These are phyloP conservation scores for Diversispora epigaea DNA, from an alignment of 192 early-diverging fungal species.

Conservation along the genomic window DNA sequence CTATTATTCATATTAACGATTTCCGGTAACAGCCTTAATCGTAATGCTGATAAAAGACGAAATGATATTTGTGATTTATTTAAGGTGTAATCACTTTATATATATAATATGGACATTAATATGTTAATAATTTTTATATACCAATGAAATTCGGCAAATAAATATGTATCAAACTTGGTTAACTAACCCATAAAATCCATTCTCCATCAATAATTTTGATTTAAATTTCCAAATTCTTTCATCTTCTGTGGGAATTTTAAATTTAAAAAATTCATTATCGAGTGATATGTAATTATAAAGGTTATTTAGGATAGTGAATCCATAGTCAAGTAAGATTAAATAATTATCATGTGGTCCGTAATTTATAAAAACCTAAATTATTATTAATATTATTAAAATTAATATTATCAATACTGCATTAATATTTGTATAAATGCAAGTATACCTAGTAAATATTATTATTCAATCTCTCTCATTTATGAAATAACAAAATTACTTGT, in stretches of 20 bases:
- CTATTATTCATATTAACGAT: neutral
- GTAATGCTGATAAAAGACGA: slow-evolving; percentile 48
- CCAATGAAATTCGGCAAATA: neutral
- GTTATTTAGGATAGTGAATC: slow-evolving; percentile 55
- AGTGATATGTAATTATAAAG: slow-evolving; percentile 51
- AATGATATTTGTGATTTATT: slow-evolving; percentile 50
- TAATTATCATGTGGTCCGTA: slow-evolving; percentile 61
- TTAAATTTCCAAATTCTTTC: slow-evolving; percentile 38
- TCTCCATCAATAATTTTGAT: slow-evolving; percentile 41
- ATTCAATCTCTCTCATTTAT: too few species aligned
- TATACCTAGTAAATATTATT: neutral
- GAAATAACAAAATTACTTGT: slow-evolving; percentile 37
- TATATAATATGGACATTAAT: neutral
- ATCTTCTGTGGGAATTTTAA: slow-evolving; percentile 40
- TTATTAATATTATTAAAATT: neutral
- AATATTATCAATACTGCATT: too few species aligned
- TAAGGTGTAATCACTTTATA: slow-evolving; percentile 50
- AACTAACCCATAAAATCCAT: slow-evolving; percentile 51
- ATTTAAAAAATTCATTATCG: slow-evolving; percentile 48
- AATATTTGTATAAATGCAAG: neutral
- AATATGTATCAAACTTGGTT: neutral
- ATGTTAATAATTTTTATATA: neutral
- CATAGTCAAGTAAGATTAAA: slow-evolving; percentile 57
- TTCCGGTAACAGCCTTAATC: slow-evolving; percentile 41
- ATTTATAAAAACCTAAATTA: slow-evolving; percentile 51